Percentiles rank a stretch among this genome's conserved stretches.
These are phyloP conservation scores for Colletotrichum sp. DNA, from an alignment of 2,329 filamentous ascomycete genomes.

Conservation along the genomic window DNA sequence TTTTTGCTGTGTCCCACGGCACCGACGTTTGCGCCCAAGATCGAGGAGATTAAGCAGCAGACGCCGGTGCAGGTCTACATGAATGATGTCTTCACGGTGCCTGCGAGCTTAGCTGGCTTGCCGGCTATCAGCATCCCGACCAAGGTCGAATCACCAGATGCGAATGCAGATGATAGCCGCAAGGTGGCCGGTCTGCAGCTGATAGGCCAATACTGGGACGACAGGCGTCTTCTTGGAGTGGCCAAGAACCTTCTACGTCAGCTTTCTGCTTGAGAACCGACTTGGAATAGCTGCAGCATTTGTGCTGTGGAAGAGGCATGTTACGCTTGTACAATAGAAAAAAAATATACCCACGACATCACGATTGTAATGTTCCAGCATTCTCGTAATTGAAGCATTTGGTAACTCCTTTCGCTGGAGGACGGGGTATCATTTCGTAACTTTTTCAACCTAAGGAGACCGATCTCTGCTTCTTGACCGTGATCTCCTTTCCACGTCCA, in stretches of 20 bases:
- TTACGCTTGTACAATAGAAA: constrained; percentile 2
- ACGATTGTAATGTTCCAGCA: not conserved
- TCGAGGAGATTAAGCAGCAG: constrained; percentile 62
- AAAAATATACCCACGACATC: constrained; percentile 1
- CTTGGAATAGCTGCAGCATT: not conserved
- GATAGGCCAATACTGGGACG: constrained; percentile 83
- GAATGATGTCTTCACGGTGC: constrained; percentile 96
- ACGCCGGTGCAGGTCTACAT: constrained; percentile 78
- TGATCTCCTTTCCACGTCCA: constrained; percentile 40
- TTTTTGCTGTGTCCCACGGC: constrained; percentile 88
- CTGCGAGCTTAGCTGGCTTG: constrained; percentile 88
- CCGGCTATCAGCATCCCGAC: constrained; percentile 84
- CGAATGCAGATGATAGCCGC: constrained; percentile 33
- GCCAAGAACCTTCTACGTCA: constrained; percentile 51
- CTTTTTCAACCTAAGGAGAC: not conserved
- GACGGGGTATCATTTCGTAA: constrained; percentile 7
- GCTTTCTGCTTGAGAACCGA: constrained; percentile 18
- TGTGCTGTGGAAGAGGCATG: not conserved
- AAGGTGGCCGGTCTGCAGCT: constrained; percentile 69
- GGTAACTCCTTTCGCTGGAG: not conserved
- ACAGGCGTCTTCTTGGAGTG: constrained; percentile 65
- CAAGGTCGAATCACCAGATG: constrained; percentile 66
- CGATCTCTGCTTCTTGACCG: constrained; percentile 12
- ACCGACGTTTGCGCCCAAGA: constrained; percentile 72
- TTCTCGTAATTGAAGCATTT: not conserved